Percentiles rank a stretch among this genome's conserved stretches.
phyloP scores from a whole-genome alignment of 2,329 filamentous ascomycete species.

The Penicillium hordei region DNA sequence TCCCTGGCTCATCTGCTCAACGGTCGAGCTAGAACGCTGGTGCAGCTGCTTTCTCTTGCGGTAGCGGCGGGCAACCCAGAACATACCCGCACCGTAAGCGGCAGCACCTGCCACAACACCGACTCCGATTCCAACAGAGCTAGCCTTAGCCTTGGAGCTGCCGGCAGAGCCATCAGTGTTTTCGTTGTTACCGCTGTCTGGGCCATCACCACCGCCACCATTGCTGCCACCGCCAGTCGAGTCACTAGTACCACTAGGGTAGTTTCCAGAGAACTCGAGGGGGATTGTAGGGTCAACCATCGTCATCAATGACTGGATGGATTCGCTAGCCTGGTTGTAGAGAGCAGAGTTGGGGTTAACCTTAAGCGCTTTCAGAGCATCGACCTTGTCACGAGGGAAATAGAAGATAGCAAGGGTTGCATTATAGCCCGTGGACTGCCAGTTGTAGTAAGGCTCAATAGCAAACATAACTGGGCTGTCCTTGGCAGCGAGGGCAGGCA shows the following conservation, averaged over 20 bases:
- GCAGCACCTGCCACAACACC: slow-evolving; percentile 76
- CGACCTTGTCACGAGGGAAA: slow-evolving; percentile 70
- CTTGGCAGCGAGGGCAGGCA: slow-evolving; percentile 50
- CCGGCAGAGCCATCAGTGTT: slow-evolving; percentile 52
- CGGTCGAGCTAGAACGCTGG: slow-evolving; percentile 71
- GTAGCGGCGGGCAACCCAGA: slow-evolving; percentile 86
- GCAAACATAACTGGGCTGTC: slow-evolving; percentile 61
- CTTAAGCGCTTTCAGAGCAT: slow-evolving; percentile 67
- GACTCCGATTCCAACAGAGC: slow-evolving; percentile 67
- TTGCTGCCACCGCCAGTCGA: slow-evolving; percentile 45
- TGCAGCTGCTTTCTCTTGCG: slow-evolving; percentile 79
- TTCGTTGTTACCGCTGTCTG: slow-evolving; percentile 29
- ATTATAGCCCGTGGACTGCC: slow-evolving; percentile 66
- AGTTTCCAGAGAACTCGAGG: slow-evolving; percentile 51
- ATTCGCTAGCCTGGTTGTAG: slow-evolving; percentile 67
- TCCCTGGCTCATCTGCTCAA: slow-evolving; percentile 67
- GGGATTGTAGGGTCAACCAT: slow-evolving; percentile 85
- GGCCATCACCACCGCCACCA: slow-evolving; percentile 26
- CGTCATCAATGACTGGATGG: slow-evolving; percentile 70
- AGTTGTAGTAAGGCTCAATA: slow-evolving; percentile 75
- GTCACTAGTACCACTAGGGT: slow-evolving; percentile 26
- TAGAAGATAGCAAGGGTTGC: slow-evolving; percentile 77
- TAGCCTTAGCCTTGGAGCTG: slow-evolving; percentile 38
- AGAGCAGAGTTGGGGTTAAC: slow-evolving; percentile 69
- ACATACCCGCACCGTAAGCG: slow-evolving; percentile 93